These are phyloP conservation scores for Candida easanensis DNA, from an alignment of 805 yeast species.

Conservation along the genomic window DNA sequence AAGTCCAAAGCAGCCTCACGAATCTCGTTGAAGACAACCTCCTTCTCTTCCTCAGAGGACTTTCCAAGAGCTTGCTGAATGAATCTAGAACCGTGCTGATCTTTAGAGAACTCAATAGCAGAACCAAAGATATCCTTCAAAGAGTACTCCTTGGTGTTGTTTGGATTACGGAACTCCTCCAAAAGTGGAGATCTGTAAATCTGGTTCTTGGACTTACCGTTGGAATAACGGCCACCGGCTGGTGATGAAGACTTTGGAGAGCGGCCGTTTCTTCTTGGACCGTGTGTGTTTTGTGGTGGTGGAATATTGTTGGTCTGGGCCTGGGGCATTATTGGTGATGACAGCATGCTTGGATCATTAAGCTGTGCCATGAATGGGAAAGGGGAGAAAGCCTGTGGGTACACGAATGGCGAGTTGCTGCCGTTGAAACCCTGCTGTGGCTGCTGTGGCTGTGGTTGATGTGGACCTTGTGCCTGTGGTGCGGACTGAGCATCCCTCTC, in stretches of 20 bases:
- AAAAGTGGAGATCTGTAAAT: slow-evolving; percentile 74
- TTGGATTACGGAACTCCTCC: slow-evolving; percentile 74
- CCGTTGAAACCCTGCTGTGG: slow-evolving; percentile 17
- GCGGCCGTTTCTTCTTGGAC: slow-evolving; percentile 20
- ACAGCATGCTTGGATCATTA: slow-evolving; percentile 9
- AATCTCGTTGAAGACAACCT: slow-evolving; percentile 79
- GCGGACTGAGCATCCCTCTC: not conserved
- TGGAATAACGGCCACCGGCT: slow-evolving; percentile 2
- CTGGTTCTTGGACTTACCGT: slow-evolving; percentile 34
- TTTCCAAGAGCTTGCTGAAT: slow-evolving; percentile 82
- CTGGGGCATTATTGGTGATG: slow-evolving; percentile 6
- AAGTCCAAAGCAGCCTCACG: slow-evolving; percentile 69
- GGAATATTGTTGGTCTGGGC: not conserved
- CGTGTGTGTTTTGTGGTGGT: not conserved
- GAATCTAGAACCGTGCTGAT: slow-evolving; percentile 96
- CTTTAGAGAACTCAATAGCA: slow-evolving; percentile 88
- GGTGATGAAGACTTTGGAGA: slow-evolving; percentile 26
- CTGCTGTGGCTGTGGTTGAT: slow-evolving; percentile 22
- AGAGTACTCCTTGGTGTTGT: slow-evolving; percentile 54
- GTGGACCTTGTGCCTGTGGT: slow-evolving; percentile 5
- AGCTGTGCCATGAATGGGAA: slow-evolving; percentile 25
- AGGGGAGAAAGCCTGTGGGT: slow-evolving; percentile 30
- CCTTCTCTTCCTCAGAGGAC: slow-evolving; percentile 68
- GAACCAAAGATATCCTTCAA: slow-evolving; percentile 80
- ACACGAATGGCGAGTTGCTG: slow-evolving; percentile 22